Base-by-base conservation (phyloP, 768 basidiomycete genomes). In the Boletus tylopilopsis region DNA sequence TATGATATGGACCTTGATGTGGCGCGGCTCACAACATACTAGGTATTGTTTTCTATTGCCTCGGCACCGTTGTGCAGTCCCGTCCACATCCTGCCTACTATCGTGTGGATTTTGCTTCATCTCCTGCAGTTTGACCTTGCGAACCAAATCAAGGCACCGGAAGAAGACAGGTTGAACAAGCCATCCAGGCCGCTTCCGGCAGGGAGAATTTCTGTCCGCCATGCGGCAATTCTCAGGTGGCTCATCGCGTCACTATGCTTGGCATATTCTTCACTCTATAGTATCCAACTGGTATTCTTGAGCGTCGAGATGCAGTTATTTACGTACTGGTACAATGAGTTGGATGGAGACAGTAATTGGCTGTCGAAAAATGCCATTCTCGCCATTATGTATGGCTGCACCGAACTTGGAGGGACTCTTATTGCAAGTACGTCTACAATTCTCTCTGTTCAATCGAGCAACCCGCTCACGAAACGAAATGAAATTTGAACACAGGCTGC, bases 101-200 rank as follows among this genome's bases (percentile, higher is more conserved):
- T 73, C 2, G 33, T 70, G 5, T 78, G 77, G 77, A 64, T 75
- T 23, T 78, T 68, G 69, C 45, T 74, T 3, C 77, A 78, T 43
- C 60, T 76, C 12, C 59, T 78, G 3, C 74, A 74, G 38, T 74
- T 71, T 56, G 56, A 73, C 50, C 57, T 77, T n/a, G 64, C 73
- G 4, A 78, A 78, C 48, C 76, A 78, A 56, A 68, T 66, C 19
- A 63, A 70, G 27, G 62, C 65, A 6, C 66, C 69, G 5, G 69
- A 70, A 11, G 77, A 78, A 57, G 77, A 78, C 48, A 64, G 54
- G 21, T 37, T 64, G 40, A 78, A 78, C 59, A 75, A 76, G 45
- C 71, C 73, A 3, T 70, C 72, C 48, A 60, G 77, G 12, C 77
- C 77, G 0, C 55, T 78, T 21, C 76, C 77, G 0, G 62, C 76